These are phyloP conservation scores for Chrysochromulina parva DNA, from an alignment of 78 protist species.

Conservation along the genomic window DNA sequence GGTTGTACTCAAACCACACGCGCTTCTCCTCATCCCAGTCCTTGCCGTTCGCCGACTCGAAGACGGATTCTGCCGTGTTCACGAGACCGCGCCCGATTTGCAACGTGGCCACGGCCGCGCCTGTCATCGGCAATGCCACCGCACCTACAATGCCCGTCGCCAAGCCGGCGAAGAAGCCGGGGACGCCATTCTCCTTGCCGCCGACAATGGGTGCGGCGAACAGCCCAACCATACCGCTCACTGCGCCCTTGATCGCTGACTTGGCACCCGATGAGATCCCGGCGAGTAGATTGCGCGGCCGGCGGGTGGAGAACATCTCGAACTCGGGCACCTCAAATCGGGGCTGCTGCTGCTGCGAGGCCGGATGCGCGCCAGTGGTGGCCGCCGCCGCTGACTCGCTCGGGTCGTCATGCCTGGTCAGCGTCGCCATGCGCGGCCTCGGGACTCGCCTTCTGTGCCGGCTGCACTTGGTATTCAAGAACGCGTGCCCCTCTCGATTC, in stretches of 20 bases:
- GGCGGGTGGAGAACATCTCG: neutral
- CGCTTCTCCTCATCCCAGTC: neutral
- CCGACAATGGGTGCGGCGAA: constrained; percentile 2
- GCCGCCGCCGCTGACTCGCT: no score
- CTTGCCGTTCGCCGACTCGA: neutral
- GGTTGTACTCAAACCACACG: neutral
- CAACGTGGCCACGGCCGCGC: neutral
- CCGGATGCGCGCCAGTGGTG: no score
- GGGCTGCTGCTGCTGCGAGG: no score
- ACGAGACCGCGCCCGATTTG: neutral
- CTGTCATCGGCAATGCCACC: neutral
- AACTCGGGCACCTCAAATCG: no score
- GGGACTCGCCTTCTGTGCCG: no score
- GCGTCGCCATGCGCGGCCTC: no score
- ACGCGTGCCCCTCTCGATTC: no score
- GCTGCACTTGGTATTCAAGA: no score
- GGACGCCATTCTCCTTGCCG: neutral
- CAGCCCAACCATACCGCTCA: neutral
- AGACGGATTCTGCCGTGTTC: neutral
- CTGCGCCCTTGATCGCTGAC: neutral
- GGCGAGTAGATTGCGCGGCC: neutral
- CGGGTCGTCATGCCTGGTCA: no score
- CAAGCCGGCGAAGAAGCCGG: neutral
- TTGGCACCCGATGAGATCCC: neutral
- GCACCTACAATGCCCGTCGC: neutral